Conservation (phyloP, 2,329 filamentous ascomycete species). For the Sporothrix dimorphospora region DNA sequence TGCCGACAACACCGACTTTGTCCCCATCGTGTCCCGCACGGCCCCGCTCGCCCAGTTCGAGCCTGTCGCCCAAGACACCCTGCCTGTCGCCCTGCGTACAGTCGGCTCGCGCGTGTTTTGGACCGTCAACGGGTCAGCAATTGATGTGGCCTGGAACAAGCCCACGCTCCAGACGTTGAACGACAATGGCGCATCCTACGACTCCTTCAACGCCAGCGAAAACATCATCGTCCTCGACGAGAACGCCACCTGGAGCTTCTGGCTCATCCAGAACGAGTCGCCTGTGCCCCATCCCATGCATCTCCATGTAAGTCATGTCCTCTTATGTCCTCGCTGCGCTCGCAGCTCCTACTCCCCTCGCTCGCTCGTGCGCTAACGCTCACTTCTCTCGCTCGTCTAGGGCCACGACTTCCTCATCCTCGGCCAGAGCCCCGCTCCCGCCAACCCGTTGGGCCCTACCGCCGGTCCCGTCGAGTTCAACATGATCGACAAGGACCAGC, state of each 20-base stretch:
- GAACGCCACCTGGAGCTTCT: constrained; percentile 39
- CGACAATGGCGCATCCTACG: not conserved
- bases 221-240: constrained; percentile 24
- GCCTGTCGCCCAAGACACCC: constrained; percentile 26
- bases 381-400: constrained; percentile 21
- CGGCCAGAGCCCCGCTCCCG: constrained; percentile 45
- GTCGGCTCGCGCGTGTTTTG: constrained; percentile 43
- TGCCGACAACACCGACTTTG: constrained; percentile 31
- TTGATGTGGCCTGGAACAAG: constrained; percentile 44
- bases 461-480: constrained; percentile 30
- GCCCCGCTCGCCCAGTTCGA: constrained; percentile 31
- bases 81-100: constrained; percentile 28
- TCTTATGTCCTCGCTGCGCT: not conserved
- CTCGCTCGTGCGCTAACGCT: not conserved
- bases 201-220: not conserved
- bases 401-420: constrained; percentile 38
- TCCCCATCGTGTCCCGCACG: constrained; percentile 32
- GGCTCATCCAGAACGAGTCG: constrained; percentile 40
- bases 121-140: constrained; percentile 37
- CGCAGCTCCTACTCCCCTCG: not conserved
- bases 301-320: constrained; percentile 34
- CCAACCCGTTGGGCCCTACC: constrained; percentile 30
- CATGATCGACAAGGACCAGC: constrained; percentile 40
- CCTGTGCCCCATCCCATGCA: constrained; percentile 37
- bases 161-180: constrained; percentile 43